Evolutionary conservation across 208 protist genomes (phyloP), one percentile per base, ranked within the genome.

Genomic region (Polymyxa betae): DNA sequence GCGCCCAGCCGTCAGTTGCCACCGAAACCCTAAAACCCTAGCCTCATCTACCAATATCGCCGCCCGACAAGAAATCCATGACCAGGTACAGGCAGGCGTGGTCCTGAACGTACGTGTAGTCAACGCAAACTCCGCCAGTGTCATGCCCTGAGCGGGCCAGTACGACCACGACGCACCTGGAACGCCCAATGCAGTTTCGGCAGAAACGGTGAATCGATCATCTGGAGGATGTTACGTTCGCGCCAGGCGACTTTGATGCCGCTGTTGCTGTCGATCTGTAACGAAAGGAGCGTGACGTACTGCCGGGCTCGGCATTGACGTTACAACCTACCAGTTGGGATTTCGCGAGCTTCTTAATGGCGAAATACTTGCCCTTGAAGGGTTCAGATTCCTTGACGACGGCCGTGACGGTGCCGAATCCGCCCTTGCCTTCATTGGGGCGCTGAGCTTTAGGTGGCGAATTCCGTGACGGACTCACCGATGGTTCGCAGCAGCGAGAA

Each of bases 261-360:
- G 72, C 72, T 82, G 16, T 35, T 5, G n/a, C 72, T 82, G 12
- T 82, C 72, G 72, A 82, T 35, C 72, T 82, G 72, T 20, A 43
- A 40, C n/a, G 16, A 82, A 5, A 20, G 5, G n/a, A 82, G 35
- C 5, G n/a, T 35, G 12, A 5, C 72, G 72, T n/a, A 5, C 24
- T 60, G 5, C 49, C 24, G 49, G 5, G 49, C 49, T 60, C 49
- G 5, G 49, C 12, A 60, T 29, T 24, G 72, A n/a, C 16, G n/a
- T 38, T 40, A 5, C 72, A 5, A 5, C 5, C 5, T 82, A 82
- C 72, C n/a, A 82, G n/a, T 43, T 82, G 72, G 16, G 35, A 82
- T 82, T 82, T 82, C 12, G 72, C 72, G 10, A 82, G 72, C 72
- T 82, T 82, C 72, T 82, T 82, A n/a, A 82, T 82, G 72, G 72